Conservation (phyloP, 495 filamentous ascomycete species). For the Evernia prunastri region DNA sequence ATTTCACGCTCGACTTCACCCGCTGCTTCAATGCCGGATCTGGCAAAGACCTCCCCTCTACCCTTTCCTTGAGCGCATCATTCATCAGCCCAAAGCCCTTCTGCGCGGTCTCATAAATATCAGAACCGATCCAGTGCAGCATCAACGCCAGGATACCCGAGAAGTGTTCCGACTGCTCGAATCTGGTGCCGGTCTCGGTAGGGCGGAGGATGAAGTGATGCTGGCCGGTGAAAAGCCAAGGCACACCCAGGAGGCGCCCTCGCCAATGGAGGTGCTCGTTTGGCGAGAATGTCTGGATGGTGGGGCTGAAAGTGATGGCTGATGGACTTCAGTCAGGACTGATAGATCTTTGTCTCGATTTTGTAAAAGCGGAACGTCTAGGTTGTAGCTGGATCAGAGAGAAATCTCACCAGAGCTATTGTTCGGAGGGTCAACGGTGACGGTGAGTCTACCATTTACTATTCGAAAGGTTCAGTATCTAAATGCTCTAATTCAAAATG, state of each 20-base stretch:
- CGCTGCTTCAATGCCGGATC: background rate
- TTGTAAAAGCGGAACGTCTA: too few relatives aligned
- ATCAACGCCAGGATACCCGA: background rate
- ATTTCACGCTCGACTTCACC: background rate
- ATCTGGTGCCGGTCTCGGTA: background rate
- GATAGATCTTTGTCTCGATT: too few relatives aligned
- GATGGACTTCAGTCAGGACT: too few relatives aligned
- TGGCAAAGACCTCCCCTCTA: background rate
- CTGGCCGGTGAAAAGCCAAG: conserved; percentile 4
- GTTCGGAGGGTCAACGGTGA: too few relatives aligned
- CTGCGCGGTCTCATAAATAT: background rate
- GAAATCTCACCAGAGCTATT: too few relatives aligned
- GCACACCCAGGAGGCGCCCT: conserved; percentile 1
- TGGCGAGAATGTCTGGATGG: too few relatives aligned
- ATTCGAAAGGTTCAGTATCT: too few relatives aligned
- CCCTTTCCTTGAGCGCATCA: conserved; percentile 10
- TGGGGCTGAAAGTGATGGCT: too few relatives aligned
- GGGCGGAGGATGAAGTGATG: conserved; percentile 9
- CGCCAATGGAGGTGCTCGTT: background rate
- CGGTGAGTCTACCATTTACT: too few relatives aligned
- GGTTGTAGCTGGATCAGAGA: too few relatives aligned
- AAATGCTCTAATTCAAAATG: too few relatives aligned
- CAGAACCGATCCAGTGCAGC: conserved; percentile 1
- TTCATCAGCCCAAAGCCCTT: conserved; percentile 8
- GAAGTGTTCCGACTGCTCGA: conserved; percentile 10